Evolutionary conservation across 2,329 filamentous ascomycete species (phyloP).

Genomic region (Apiospora saccharicola): DNA sequence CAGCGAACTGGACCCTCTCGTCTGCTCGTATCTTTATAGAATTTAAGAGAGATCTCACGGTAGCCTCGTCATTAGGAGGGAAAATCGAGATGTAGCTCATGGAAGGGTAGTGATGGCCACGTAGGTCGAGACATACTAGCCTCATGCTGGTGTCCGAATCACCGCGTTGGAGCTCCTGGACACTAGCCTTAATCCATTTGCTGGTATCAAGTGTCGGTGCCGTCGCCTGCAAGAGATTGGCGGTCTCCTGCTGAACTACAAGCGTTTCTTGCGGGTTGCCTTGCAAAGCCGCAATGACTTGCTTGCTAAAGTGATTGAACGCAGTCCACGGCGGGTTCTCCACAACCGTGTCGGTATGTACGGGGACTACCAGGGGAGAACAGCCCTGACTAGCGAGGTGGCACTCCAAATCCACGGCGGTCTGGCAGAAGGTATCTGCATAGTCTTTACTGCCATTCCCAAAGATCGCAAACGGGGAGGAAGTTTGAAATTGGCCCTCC

Average conservation of each 20-base stretch:
- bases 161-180: background rate
- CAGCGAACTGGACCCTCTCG: conserved; percentile 3
- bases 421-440: conserved; percentile 21
- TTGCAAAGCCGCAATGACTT: conserved; percentile 15
- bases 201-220: conserved; percentile 2
- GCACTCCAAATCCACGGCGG: conserved; percentile 15
- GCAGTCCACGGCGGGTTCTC: conserved; percentile 22
- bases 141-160: conserved; percentile 3
- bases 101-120: background rate
- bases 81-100: conserved; percentile 17
- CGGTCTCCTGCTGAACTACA: background rate
- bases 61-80: conserved; percentile 1
- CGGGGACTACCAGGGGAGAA: background rate
- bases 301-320: conserved; percentile 10
- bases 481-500: background rate
- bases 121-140: background rate
- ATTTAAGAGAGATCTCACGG: background rate
- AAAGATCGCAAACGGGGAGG: conserved; percentile 19
- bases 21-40: conserved; percentile 6
- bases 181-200: background rate
- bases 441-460: conserved; percentile 24
- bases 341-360: conserved; percentile 4
- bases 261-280: background rate
- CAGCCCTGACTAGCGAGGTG: background rate
- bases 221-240: background rate